These are phyloP conservation scores for Tolypocladium inflatum DNA, from an alignment of 2,329 filamentous ascomycete species.

Conservation along the genomic window DNA sequence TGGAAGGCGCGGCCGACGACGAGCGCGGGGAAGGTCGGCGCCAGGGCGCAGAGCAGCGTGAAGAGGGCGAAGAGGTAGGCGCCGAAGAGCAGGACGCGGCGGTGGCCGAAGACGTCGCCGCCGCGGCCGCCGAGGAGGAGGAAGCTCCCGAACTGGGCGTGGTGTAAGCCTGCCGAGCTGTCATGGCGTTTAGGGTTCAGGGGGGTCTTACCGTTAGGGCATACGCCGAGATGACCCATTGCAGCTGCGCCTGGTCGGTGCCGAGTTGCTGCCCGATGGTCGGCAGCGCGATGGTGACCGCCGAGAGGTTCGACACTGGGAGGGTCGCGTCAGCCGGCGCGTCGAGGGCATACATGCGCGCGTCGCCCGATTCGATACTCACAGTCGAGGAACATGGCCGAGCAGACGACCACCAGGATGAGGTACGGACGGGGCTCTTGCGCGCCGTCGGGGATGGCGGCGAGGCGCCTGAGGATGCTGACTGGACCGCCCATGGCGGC, in stretches of 20 bases:
- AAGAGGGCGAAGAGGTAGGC: slow-evolving; percentile 1
- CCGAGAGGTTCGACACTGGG: not conserved
- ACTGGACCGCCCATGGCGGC: not conserved
- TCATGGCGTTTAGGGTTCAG: not conserved
- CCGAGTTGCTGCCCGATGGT: not conserved
- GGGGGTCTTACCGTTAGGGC: not conserved
- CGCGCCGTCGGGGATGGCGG: not conserved
- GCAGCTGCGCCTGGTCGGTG: not conserved
- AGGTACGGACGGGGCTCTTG: not conserved
- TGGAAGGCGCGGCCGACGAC: not conserved
- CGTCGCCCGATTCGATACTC: not conserved
- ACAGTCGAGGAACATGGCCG: slow-evolving; percentile 1
- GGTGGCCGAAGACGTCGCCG: slow-evolving; percentile 1
- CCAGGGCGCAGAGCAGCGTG: not conserved
- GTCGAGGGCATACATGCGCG: not conserved
- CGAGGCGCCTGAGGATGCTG: not conserved
- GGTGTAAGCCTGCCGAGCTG: not conserved
- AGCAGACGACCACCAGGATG: not conserved
- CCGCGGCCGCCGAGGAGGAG: not conserved
- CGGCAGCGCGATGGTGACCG: not conserved
- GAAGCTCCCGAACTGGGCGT: not conserved
- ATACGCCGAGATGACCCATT: not conserved
- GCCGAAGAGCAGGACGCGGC: not conserved
- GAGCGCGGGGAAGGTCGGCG: not conserved
- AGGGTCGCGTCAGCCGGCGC: not conserved